phyloP scores from a whole-genome alignment of 2,329 filamentous ascomycete species.

The Pseudogymnoascus sp. region DNA sequence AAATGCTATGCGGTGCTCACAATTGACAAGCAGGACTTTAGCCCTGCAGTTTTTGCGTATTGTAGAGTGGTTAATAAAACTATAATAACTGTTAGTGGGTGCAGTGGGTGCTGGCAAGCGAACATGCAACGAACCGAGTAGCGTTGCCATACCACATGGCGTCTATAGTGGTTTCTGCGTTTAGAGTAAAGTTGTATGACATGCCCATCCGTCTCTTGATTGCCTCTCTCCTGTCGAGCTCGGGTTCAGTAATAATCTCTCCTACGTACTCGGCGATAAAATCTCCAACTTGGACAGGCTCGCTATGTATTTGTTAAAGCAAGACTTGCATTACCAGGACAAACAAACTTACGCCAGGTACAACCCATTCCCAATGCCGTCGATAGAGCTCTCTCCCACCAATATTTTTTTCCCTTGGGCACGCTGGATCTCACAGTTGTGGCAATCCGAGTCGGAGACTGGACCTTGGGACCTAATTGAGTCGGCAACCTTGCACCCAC shows the following conservation, averaged over 20 bases:
- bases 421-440: conserved; percentile 65
- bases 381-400: conserved; percentile 61
- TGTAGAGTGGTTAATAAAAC: conserved; percentile 77
- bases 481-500: background rate
- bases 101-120: conserved; percentile 46
- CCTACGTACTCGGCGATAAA: conserved; percentile 77
- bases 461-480: background rate
- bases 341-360: conserved; percentile 56
- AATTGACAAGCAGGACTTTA: conserved; percentile 63
- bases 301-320: conserved; percentile 32
- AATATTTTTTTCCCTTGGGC: conserved; percentile 56
- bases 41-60: conserved; percentile 57
- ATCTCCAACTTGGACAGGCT: conserved; percentile 42
- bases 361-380: conserved; percentile 63
- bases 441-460: conserved; percentile 39
- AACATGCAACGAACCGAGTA: background rate
- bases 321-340: background rate
- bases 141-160: background rate
- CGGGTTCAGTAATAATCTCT: conserved; percentile 42
- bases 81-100: conserved; percentile 62
- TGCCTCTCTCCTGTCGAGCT: conserved; percentile 19
- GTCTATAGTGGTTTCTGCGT: conserved; percentile 30
- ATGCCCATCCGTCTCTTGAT: conserved; percentile 29
- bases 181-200: conserved; percentile 46
- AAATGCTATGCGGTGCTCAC: conserved; percentile 68